Conservation (phyloP, 1,139 yeast genomes). For the Zygotorulaspora mrakii region DNA sequence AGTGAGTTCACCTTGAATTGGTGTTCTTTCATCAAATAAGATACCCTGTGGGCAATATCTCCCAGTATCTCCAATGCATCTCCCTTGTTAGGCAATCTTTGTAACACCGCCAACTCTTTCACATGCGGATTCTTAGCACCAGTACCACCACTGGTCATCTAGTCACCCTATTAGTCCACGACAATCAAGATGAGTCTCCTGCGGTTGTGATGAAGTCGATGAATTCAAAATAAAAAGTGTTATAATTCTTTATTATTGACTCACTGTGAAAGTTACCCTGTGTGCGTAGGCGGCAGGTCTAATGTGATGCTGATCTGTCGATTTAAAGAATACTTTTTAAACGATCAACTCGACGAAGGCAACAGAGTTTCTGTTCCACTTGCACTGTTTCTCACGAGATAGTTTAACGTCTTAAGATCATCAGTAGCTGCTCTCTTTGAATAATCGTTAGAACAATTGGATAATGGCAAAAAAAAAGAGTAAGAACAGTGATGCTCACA, state of each 20-base stretch:
- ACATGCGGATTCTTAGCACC: constrained; percentile 29
- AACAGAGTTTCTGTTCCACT: too few relatives aligned
- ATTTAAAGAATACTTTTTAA: background rate
- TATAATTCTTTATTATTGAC: too few relatives aligned
- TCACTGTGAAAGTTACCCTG: too few relatives aligned
- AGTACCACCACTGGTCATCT: constrained; percentile 6
- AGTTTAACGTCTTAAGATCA: too few relatives aligned
- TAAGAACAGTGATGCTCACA: background rate
- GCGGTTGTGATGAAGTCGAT: too few relatives aligned
- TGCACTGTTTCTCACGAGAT: too few relatives aligned
- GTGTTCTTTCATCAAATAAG: constrained; percentile 71
- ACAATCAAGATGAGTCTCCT: too few relatives aligned
- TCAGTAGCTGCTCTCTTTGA: too few relatives aligned
- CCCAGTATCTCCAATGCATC: constrained; percentile 57
- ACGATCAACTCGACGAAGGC: too few relatives aligned
- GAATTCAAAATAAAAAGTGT: too few relatives aligned
- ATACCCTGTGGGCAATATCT: constrained; percentile 57
- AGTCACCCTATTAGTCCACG: background rate
- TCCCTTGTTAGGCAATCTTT: constrained; percentile 50
- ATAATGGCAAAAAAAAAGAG: constrained; percentile 12
- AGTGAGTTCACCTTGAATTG: constrained; percentile 63
- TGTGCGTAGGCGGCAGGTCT: background rate
- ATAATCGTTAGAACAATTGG: too few relatives aligned
- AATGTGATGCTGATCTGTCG: background rate
- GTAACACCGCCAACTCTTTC: constrained; percentile 50